Percentiles rank a stretch among this genome's conserved stretches.
phyloP scores from a whole-genome alignment of 2,329 filamentous ascomycete species.

The Incumbomyces delicatus region DNA sequence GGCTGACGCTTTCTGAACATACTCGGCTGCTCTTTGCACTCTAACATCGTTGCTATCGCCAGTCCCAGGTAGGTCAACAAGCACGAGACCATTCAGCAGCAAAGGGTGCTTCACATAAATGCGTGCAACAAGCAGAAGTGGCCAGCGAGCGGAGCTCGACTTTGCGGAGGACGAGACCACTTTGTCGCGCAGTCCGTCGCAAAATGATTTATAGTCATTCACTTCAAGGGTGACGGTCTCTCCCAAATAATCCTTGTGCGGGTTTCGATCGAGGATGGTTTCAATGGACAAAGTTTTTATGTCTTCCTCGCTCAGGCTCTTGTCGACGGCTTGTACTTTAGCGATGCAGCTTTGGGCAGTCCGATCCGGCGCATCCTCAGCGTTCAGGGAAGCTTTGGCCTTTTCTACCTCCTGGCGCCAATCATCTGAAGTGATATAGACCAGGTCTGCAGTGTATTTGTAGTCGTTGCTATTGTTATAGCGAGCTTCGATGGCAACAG shows the following conservation, averaged over 20 bases:
- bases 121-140: constrained; percentile 34
- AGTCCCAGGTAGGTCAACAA: constrained; percentile 51
- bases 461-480: constrained; percentile 40
- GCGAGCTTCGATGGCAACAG: constrained; percentile 50
- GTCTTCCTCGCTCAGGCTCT: constrained; percentile 31
- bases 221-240: constrained; percentile 33
- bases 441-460: constrained; percentile 46
- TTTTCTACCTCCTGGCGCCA: too few species aligned
- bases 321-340: constrained; percentile 34
- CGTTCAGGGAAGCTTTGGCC: too few species aligned
- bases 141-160: constrained; percentile 35
- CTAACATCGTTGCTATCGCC: constrained; percentile 52
- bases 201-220: constrained; percentile 29
- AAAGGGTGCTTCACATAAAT: constrained; percentile 43
- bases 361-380: constrained; percentile 18
- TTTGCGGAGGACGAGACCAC: constrained; percentile 41
- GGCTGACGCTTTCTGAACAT: constrained; percentile 51
- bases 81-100: constrained; percentile 44
- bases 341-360: constrained; percentile 24
- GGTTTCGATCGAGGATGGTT: constrained; percentile 33
- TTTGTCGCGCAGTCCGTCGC: constrained; percentile 38
- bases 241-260: constrained; percentile 35
- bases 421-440: constrained; percentile 41
- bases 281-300: constrained; percentile 29
- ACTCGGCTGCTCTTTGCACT: constrained; percentile 46